Evolutionary conservation across 176 grass and related monocot genomes (phyloP), one percentile per base, ranked within the genome.

Genomic region (Elymus sibiricus): DNA sequence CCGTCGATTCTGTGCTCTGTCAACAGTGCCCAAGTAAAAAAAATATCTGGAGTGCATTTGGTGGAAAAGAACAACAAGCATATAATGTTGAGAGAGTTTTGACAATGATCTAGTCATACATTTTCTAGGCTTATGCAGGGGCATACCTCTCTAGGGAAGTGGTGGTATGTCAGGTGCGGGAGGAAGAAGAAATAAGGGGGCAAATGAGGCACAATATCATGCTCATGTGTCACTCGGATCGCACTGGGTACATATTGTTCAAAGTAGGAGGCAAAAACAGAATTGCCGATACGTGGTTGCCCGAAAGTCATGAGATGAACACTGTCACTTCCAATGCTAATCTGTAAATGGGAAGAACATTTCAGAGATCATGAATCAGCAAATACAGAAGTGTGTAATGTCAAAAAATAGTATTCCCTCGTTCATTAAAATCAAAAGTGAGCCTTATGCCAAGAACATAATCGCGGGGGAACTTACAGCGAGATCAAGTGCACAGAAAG

Each of bases 401-500:
- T 81, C 6, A 6, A n/a, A 49, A 71, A 4, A 8, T 40, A 35
- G 4, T 27, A 70, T 58, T 10, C 11, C 61, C n/a, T 80, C 22
- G 25, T 80, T 9, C 26, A 51, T 2, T 5, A 63, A 11, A 38
- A 79, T 6, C 6, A 51, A 51, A 51, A 3, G n/a, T 1, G 4
- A 42, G 25, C n/a, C 13, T 79, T 27, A 43, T 63, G 58, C 58
- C 14, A 63, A 42, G 35, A 79, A 63, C n/a, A 79, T 28, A 63
- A 11, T 5, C 42, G 64, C 17, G 10, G 17, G 1, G 2, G 26
- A 16, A 76, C 83, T 86, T 84, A 93, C 92, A 37, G 86, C 76
- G 79, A 93, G 86, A 88, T 93, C 92, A 83, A 93, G 86, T 15
- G 86, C 88, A 56, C 88, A 93, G 74, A 93, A 93, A 38, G 92